These are phyloP conservation scores for Marasmius tenuissimus DNA, from an alignment of 1,284 basidiomycete genomes.

Conservation along the genomic window DNA sequence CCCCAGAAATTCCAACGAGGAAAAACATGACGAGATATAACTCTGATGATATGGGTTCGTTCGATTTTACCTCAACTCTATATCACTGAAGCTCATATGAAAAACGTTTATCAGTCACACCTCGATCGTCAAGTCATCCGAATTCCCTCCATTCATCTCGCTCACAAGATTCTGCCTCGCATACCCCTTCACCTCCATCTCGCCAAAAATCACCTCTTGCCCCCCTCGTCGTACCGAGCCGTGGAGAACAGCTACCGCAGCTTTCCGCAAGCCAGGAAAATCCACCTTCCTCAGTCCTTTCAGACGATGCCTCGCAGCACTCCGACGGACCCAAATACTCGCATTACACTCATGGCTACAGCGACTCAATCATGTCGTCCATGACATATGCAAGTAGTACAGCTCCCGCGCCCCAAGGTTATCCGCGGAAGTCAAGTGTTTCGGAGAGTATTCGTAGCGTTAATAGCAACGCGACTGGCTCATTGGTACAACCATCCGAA, in stretches of 20 bases:
- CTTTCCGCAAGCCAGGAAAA: constrained; percentile 29
- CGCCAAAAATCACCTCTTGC: constrained; percentile 34
- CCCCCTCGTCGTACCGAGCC: constrained; percentile 43
- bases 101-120: constrained; percentile 22
- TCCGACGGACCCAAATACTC: constrained; percentile 6
- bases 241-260: constrained; percentile 36
- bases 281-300: constrained; percentile 16
- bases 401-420: constrained; percentile 14
- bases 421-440: constrained; percentile 29
- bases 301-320: background rate
- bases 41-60: constrained; percentile 59
- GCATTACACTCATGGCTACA: constrained; percentile 14
- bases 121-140: constrained; percentile 23
- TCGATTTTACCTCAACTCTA: background rate
- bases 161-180: constrained; percentile 37
- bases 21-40: constrained; percentile 35
- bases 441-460: constrained; percentile 32
- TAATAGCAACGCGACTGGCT: constrained; percentile 21
- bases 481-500: constrained; percentile 14
- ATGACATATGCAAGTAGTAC: constrained; percentile 10
- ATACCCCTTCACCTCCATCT: constrained; percentile 20
- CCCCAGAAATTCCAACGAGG: constrained; percentile 27
- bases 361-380: constrained; percentile 17
- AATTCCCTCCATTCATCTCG: constrained; percentile 34
- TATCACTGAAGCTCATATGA: background rate